Base-by-base conservation (phyloP, 805 yeast species). In the Saccharomycopsis babjevae region DNA sequence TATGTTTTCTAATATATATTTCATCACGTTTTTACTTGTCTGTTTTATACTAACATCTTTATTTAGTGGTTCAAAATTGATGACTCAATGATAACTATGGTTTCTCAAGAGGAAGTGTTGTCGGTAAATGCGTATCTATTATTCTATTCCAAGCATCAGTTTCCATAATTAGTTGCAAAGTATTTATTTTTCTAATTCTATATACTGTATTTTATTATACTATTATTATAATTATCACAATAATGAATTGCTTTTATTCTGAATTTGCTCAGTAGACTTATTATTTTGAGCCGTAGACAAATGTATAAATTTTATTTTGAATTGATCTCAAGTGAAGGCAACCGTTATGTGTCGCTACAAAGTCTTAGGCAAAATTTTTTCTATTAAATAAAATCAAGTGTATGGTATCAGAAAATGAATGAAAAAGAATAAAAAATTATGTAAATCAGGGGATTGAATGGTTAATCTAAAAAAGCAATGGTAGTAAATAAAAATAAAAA, bases 51-150 rank as follows among this genome's bases (percentile, higher is more conserved):
- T 56, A 32, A 32, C 46, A 57, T 22, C 42, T 30, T 8, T 18
- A 5, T 22, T 25, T 30, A 81, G 67, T 94, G 99, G 99, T 87
- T 87, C 70, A 85, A 83, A 70, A 92, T 91, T 70, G 97, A 94
- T 69, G 99, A 94, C 74, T 84, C 94, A 18, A 83, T 85, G 67
- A 87, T 94, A 15, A 82, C 91, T 1, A 71, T 82, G 60, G 79
- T 90, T 11, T 71, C 83, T 8, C 83, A 79, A 59, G 82, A 83
- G 56, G 85, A 85, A 61, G 96, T 92, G 15, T 74, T 83, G 60
- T 75, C 78, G 52, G 77, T 89, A 36, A 86, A 82, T 64, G 97
- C 97, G 54, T 94, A 94, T 71, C 75, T 93, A 65, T 73, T 92
- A 64, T 89, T 83, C 66, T 88, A 86, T 73, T 79, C 86, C 57